Evolutionary conservation across 108 stramenopile species (phyloP).

Genomic region (Stephanodiscus triporus): DNA sequence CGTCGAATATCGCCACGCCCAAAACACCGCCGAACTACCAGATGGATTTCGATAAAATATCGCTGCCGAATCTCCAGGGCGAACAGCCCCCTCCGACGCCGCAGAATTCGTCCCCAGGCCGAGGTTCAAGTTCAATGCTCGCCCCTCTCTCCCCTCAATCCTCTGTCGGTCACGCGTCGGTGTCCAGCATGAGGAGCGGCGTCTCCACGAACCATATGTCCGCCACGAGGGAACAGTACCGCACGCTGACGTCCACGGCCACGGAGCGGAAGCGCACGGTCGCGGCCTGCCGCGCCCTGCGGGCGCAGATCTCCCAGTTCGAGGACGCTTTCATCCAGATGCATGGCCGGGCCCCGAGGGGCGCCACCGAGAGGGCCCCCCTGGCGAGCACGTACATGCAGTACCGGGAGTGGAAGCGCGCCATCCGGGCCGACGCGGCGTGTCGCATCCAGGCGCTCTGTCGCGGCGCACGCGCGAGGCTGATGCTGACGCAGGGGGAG

Average conservation of each 20-base stretch:
- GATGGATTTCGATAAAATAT: slow-evolving; percentile 19
- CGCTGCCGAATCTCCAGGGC: slow-evolving; percentile 21
- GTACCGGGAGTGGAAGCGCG: slow-evolving; percentile 89
- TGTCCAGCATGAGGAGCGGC: slow-evolving; percentile 44
- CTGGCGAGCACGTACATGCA: slow-evolving; percentile 88
- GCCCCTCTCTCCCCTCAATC: slow-evolving; percentile 49
- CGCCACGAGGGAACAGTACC: slow-evolving; percentile 60
- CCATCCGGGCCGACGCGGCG: slow-evolving; percentile 88
- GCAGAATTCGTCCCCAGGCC: slow-evolving; percentile 24
- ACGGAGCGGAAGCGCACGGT: slow-evolving; percentile 87
- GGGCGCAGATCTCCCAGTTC: slow-evolving; percentile 87
- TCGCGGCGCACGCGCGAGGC: slow-evolving; percentile 64
- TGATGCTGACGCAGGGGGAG: slow-evolving; percentile 53
- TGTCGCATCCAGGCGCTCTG: slow-evolving; percentile 82
- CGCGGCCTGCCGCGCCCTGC: slow-evolving; percentile 85
- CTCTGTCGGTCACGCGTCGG: slow-evolving; percentile 36
- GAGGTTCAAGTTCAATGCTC: slow-evolving; percentile 3
- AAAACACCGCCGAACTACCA: slow-evolving; percentile 46
- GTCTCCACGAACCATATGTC: slow-evolving; percentile 32
- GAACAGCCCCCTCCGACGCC: slow-evolving; percentile 41
- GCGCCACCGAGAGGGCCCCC: slow-evolving; percentile 81
- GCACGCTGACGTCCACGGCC: slow-evolving; percentile 84
- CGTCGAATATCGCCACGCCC: slow-evolving; percentile 15
- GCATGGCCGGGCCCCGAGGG: slow-evolving; percentile 81
- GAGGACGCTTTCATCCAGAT: slow-evolving; percentile 83